Evolutionary conservation across 2,329 filamentous ascomycete species (phyloP), one percentile per base, ranked within the genome.

Genomic region (Beauveria medogensis): DNA sequence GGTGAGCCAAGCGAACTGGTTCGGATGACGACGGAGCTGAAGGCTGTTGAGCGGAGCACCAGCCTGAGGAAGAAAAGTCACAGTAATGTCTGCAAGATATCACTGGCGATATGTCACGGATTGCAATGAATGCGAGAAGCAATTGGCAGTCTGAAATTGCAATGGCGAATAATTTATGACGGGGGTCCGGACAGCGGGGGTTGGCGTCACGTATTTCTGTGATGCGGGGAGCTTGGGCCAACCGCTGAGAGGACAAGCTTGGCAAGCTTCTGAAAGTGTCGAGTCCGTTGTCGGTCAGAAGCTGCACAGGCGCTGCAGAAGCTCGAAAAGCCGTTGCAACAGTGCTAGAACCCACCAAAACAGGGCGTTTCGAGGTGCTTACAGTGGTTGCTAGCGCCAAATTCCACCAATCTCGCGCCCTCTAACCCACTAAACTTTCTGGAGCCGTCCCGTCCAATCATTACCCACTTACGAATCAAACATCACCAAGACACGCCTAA

Each of bases 201-300:
- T 48, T 60, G 57, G 48, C 57, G 57, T 60, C 50, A 54, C 43
- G 16, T 28, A 14, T 44, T 41, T 26, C 34, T 58, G 46, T 3
- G 37, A 63, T 66, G 65, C 62, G 59, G 61, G 67, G 66, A 67
- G 67, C 67, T 69, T 67, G 66, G 67, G 64, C 67, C 63, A 64
- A 58, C 34, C 28, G 41, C 28, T 30, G 37, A 22, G 22, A 54
- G 22, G 10, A 30, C 30, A n/a, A 28, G 55, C 30, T 48, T 40
- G 22, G 47, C 28, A 48, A 48, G 55, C 55, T 51, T 26, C 22
- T 58, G 47, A 51, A 26, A 58, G 46, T 34, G 4, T 41, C 55
- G 28, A 37, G 30, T 44, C 20, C 55, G 56, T 59, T 59, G 47
- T 46, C 44, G 30, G 44, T 50, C 20, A 34, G n/a, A 9, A 5